A percentile compares a stretch with the other conserved stretches of the same genome.
Evolutionary conservation across 2,329 filamentous ascomycete genomes (phyloP).

Genomic region (Orbilia ellipsospora): DNA sequence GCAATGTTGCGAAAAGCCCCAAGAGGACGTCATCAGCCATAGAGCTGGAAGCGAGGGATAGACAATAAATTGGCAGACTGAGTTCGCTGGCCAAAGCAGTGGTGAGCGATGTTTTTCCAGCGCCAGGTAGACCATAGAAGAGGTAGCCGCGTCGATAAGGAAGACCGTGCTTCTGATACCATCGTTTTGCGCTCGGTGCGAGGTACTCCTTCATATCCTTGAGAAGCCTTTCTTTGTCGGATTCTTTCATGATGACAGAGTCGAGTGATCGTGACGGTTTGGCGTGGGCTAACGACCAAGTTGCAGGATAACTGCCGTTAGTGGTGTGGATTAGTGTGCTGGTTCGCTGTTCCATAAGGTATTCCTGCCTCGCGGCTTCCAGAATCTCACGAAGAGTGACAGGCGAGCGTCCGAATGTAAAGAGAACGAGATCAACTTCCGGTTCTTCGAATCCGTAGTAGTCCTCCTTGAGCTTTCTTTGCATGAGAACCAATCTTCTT

Average conservation of each 20-base stretch:
- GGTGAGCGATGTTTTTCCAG: constrained; percentile 76
- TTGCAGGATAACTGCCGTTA: constrained; percentile 36
- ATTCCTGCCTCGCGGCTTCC: constrained; percentile 54
- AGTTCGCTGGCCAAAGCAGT: constrained; percentile 75
- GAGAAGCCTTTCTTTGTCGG: constrained; percentile 74
- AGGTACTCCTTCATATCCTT: constrained; percentile 82
- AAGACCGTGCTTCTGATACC: constrained; percentile 81
- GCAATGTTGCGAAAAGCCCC: constrained; percentile 71
- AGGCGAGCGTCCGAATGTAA: constrained; percentile 57
- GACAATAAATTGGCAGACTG: constrained; percentile 74
- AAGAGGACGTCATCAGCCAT: constrained; percentile 73
- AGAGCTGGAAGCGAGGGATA: constrained; percentile 70
- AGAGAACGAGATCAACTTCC: constrained; percentile 53
- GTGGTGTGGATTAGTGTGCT: constrained; percentile 56
- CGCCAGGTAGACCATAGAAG: constrained; percentile 79
- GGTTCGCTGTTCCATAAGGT: constrained; percentile 55
- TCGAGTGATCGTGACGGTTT: constrained; percentile 57
- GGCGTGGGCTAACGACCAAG: constrained; percentile 55
- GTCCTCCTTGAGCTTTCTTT: constrained; percentile 51
- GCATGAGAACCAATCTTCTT: constrained; percentile 53
- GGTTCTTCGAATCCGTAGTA: constrained; percentile 39
- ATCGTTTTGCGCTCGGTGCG: constrained; percentile 74
- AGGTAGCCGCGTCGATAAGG: constrained; percentile 81
- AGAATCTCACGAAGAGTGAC: constrained; percentile 53
- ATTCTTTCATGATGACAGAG: constrained; percentile 77